A percentile compares a stretch with the other conserved stretches of the same genome.
phyloP scores from a whole-genome alignment of 2,329 filamentous ascomycete species.

The Xylaria sp. region DNA sequence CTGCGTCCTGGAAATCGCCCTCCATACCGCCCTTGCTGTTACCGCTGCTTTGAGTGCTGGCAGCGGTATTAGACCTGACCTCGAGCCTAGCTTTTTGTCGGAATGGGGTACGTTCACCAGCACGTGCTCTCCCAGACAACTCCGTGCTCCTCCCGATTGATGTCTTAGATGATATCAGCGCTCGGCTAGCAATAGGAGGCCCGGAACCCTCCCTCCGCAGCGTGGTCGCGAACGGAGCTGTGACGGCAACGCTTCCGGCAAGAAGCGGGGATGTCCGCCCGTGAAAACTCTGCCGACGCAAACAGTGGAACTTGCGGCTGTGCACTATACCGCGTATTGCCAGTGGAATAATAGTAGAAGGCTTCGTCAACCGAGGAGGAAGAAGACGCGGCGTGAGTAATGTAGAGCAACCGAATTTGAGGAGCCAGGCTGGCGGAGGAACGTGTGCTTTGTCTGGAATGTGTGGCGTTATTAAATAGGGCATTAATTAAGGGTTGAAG shows the following conservation, averaged over 20 bases:
- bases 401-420: not conserved
- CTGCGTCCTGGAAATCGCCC: constrained; percentile 28
- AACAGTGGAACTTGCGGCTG: not conserved
- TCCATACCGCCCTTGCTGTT: constrained; percentile 11
- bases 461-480: not conserved
- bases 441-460: not conserved
- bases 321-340: not conserved
- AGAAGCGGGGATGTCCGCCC: constrained; percentile 1
- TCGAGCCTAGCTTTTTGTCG: not conserved
- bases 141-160: too few species aligned
- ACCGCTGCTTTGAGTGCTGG: not conserved
- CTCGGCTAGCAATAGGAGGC: not conserved
- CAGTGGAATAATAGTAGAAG: not conserved
- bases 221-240: not conserved
- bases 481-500: not conserved
- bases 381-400: not conserved
- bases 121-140: not conserved
- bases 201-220: not conserved
- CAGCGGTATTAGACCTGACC: not conserved
- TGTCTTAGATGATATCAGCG: not conserved
- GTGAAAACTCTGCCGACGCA: not conserved
- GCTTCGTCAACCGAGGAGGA: not conserved
- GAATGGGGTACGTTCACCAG: not conserved
- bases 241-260: not conserved
- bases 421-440: not conserved